Conservation (phyloP, 129 eudicot genomes). For the Artemisia tridentata region DNA sequence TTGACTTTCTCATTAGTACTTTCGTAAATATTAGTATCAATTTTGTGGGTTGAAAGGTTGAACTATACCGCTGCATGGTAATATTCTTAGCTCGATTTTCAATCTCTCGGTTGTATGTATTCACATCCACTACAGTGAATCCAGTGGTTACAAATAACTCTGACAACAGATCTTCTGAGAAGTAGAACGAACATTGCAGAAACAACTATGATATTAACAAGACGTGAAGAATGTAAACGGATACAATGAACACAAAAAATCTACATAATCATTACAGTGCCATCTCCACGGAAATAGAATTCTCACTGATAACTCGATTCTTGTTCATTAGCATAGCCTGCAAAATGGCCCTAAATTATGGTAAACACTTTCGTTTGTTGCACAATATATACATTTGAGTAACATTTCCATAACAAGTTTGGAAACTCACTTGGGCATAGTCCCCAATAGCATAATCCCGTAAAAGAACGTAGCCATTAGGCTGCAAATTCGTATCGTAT, state of each 20-base stretch:
- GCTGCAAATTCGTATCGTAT: conserved; percentile 39
- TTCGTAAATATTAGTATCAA: too few relatives aligned
- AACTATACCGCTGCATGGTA: conserved; percentile 46
- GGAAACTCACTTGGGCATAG: conserved; percentile 56
- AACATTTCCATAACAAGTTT: conserved; percentile 1
- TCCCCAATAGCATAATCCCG: conserved; percentile 73
- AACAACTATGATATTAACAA: background rate
- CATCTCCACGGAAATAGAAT: conserved; percentile 70
- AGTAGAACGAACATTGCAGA: conserved; percentile 56
- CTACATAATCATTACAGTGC: conserved; percentile 47
- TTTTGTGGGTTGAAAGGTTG: background rate
- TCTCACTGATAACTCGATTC: conserved; percentile 52
- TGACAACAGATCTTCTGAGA: conserved; percentile 58
- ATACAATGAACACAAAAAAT: background rate
- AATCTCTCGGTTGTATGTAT: conserved; percentile 50
- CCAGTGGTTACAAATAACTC: conserved; percentile 40
- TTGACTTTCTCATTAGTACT: too few relatives aligned
- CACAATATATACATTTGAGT: background rate
- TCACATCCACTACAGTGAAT: conserved; percentile 44
- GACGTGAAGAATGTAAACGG: background rate
- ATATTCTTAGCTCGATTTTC: conserved; percentile 48
- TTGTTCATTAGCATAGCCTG: conserved; percentile 53
- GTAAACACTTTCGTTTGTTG: background rate
- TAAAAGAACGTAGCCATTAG: conserved; percentile 55
- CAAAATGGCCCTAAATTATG: conserved; percentile 10